These are phyloP conservation scores for Vigna radiata DNA, from an alignment of 306 rosid species.

Conservation along the genomic window DNA sequence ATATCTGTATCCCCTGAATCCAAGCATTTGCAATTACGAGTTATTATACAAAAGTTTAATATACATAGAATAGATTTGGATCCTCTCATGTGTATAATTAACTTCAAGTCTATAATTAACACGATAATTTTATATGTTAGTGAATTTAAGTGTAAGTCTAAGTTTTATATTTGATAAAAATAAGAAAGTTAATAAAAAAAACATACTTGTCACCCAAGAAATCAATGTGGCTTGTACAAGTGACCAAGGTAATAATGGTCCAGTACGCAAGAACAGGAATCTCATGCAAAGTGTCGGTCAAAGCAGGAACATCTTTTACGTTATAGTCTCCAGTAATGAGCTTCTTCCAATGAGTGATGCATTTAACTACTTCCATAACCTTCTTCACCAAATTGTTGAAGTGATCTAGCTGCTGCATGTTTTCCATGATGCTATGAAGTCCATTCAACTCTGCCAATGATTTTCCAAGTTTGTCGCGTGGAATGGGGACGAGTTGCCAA, in stretches of 20 bases:
- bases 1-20: constrained; percentile 41
- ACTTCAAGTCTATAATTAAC: not conserved
- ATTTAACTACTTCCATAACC: constrained; percentile 48
- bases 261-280: constrained; percentile 46
- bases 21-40: constrained; percentile 13
- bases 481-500: constrained; percentile 31
- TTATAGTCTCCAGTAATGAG: constrained; percentile 28
- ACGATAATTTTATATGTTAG: not conserved
- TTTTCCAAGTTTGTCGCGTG: constrained; percentile 42
- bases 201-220: constrained; percentile 35
- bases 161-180: too few relatives aligned
- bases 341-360: constrained; percentile 54
- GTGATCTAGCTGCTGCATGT: not conserved
- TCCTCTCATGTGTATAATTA: not conserved
- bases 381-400: constrained; percentile 21
- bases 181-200: not conserved
- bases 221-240: constrained; percentile 34
- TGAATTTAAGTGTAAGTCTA: too few relatives aligned
- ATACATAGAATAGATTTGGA: not conserved
- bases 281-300: constrained; percentile 42
- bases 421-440: not conserved
- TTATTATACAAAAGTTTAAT: not conserved
- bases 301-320: constrained; percentile 37
- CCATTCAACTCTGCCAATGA: constrained; percentile 40
- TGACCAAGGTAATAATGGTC: constrained; percentile 43